Evolutionary conservation across 352 stramenopile species (phyloP), one percentile per base, ranked within the genome.

Genomic region (Pythium aristosporum): DNA sequence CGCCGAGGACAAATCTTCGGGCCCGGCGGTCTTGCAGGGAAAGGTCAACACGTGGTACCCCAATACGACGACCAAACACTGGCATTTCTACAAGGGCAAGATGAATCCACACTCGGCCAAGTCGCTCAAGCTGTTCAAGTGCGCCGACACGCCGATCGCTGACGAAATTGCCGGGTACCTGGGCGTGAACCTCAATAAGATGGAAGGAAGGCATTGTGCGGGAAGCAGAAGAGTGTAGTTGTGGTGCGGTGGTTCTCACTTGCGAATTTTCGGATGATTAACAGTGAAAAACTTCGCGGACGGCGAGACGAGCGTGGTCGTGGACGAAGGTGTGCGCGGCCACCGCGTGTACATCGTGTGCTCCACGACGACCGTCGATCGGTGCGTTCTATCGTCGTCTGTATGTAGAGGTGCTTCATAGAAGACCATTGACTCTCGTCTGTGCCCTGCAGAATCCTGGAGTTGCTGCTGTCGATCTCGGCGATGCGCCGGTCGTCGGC

Each of bases 61-160:
- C 18, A 90, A 93, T 73, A 88, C 77, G 16, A 95, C 84, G 51
- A 95, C 87, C 50, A 91, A 90, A 68, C 76, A 91, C 75, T 95
- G 87, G 87, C 84, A 95, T 67, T 94, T 94, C 52, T 95, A 95
- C 77, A 83, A 80, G 58, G 87, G 87, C 51, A 95, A 94, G 71
- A 85, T 94, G 77, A 89, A 90, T 64, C 79, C 85, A 21, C 77
- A 76, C 63, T 79, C 86, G 20, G 80, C 80, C 73, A 91, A 94
- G 73, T 89, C 82, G 58, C 81, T 95, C 69, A 92, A 91, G 76
- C 76, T 95, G n/a, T 95, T 95, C 71, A 94, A 94, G 79, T 91
- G 84, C 68, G 82, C 83, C 15, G 87, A 94, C 25, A 94, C 85
- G 61, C 87, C 87, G 32, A 92, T 95, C 62, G 87, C 87, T 5